These are phyloP conservation scores for Adansonia rubrostipa DNA, from an alignment of 441 rosid species.

Conservation along the genomic window DNA sequence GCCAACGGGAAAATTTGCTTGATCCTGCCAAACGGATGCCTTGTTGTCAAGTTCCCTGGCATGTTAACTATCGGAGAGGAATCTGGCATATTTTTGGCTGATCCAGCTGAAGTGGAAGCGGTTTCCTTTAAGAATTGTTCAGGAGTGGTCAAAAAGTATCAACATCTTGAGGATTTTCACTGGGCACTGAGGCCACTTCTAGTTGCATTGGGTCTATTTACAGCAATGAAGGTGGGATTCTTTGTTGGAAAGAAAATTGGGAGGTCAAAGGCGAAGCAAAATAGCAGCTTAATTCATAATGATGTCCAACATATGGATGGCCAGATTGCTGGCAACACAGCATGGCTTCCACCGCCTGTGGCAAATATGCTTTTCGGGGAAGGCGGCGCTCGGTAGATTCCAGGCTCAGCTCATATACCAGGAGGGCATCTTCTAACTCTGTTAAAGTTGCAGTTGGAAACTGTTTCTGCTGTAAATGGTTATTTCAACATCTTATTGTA, in stretches of 20 bases:
- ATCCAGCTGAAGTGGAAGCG: slow-evolving; percentile 85
- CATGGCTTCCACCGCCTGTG: slow-evolving; percentile 65
- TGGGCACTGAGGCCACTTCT: slow-evolving; percentile 92
- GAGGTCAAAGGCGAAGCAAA: slow-evolving; percentile 48
- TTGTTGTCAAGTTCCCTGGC: slow-evolving; percentile 79
- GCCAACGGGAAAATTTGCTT: slow-evolving; percentile 75
- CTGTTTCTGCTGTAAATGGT: slow-evolving; percentile 12
- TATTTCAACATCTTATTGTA: background rate
- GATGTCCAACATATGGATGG: slow-evolving; percentile 46
- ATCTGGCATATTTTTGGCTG: slow-evolving; percentile 58
- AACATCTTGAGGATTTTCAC: slow-evolving; percentile 88
- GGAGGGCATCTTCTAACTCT: background rate
- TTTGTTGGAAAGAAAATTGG: slow-evolving; percentile 56
- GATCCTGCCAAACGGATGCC: slow-evolving; percentile 83
- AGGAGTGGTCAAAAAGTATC: slow-evolving; percentile 67
- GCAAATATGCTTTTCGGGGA: slow-evolving; percentile 54
- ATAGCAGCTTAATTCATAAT: slow-evolving; percentile 31
- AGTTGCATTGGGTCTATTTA: slow-evolving; percentile 66
- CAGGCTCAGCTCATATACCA: background rate
- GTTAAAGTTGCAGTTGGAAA: slow-evolving; percentile 15
- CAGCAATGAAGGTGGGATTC: slow-evolving; percentile 68
- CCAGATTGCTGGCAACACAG: slow-evolving; percentile 41
- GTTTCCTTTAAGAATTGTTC: slow-evolving; percentile 64
- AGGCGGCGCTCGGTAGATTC: slow-evolving; percentile 40
- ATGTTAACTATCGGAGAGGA: slow-evolving; percentile 59